Conservation (phyloP, 331 rosid species). For the Rhamnella rubrinervis region DNA sequence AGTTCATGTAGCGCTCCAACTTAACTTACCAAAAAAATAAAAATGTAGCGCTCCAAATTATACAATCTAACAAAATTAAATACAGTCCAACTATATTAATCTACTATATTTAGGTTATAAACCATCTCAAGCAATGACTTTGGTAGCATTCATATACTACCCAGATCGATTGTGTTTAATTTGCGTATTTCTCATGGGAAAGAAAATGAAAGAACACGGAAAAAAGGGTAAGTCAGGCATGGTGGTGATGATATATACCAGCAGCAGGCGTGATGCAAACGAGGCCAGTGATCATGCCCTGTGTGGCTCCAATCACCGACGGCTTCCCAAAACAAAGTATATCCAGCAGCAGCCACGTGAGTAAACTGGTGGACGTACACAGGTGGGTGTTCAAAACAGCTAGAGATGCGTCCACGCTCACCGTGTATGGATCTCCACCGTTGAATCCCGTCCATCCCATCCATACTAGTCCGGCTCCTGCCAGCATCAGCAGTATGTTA, state of each 20-base stretch:
- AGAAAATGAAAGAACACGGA: background rate
- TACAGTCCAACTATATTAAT: too few relatives aligned
- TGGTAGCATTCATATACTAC: too few relatives aligned
- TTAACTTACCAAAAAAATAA: too few relatives aligned
- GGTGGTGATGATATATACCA: slow-evolving; percentile 5
- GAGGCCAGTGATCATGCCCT: slow-evolving; percentile 48
- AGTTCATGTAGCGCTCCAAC: background rate
- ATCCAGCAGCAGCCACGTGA: slow-evolving; percentile 42
- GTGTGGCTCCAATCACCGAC: slow-evolving; percentile 47
- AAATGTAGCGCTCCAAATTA: background rate
- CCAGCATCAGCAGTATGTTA: slow-evolving; percentile 42
- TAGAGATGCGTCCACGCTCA: slow-evolving; percentile 37
- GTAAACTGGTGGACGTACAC: slow-evolving; percentile 43
- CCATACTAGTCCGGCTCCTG: slow-evolving; percentile 44
- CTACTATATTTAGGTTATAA: too few relatives aligned
- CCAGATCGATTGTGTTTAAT: too few relatives aligned
- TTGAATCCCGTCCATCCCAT: slow-evolving; percentile 52
- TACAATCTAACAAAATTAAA: too few relatives aligned
- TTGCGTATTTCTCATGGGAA: too few relatives aligned
- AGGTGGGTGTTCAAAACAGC: slow-evolving; percentile 51
- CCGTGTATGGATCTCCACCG: slow-evolving; percentile 45
- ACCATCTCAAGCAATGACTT: too few relatives aligned
- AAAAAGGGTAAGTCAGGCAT: background rate
- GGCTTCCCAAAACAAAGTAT: slow-evolving; percentile 42
- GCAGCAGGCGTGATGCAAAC: slow-evolving; percentile 44